Conservation (phyloP, 805 yeast genomes). For the Cyberlindnera meyerae region DNA sequence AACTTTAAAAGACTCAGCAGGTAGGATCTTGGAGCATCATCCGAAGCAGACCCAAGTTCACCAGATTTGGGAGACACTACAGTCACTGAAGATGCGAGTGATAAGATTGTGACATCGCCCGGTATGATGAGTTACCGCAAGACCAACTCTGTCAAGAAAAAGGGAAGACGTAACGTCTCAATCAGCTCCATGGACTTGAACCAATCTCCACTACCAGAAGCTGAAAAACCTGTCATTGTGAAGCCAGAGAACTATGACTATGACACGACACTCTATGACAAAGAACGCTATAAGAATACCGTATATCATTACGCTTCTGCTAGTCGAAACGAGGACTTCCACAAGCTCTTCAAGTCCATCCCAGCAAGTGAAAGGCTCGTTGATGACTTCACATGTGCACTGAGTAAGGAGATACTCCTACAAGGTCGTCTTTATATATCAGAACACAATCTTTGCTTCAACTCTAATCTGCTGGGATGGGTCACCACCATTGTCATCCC, state of each 20-base stretch:
- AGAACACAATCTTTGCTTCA: slow-evolving; percentile 75
- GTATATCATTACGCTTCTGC: slow-evolving; percentile 59
- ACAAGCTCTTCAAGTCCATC: slow-evolving; percentile 61
- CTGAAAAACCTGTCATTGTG: slow-evolving; percentile 3
- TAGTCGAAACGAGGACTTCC: slow-evolving; percentile 71
- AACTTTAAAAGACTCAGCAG: slow-evolving; percentile 8
- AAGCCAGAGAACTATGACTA: slow-evolving; percentile 9
- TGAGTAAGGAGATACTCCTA: slow-evolving; percentile 76
- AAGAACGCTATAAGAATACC: slow-evolving; percentile 54
- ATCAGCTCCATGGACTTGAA: slow-evolving; percentile 16
- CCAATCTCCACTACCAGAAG: slow-evolving; percentile 19
- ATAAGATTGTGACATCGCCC: slow-evolving; percentile 16
- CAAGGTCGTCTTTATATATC: slow-evolving; percentile 87
- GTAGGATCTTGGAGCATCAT: slow-evolving; percentile 2
- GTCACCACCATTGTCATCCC: slow-evolving; percentile 74
- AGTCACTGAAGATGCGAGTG: too few relatives aligned
- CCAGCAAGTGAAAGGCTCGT: slow-evolving; percentile 67
- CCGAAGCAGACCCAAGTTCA: too few relatives aligned
- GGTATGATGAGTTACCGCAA: slow-evolving; percentile 25
- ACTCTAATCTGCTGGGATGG: slow-evolving; percentile 87
- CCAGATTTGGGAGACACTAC: too few relatives aligned
- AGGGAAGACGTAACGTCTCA: slow-evolving; percentile 16
- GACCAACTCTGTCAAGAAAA: slow-evolving; percentile 6
- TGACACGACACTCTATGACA: slow-evolving; percentile 44
- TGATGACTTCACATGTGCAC: slow-evolving; percentile 88